phyloP scores from a whole-genome alignment of 495 filamentous ascomycete genomes.

The Rostrohypoxylon terebratum region DNA sequence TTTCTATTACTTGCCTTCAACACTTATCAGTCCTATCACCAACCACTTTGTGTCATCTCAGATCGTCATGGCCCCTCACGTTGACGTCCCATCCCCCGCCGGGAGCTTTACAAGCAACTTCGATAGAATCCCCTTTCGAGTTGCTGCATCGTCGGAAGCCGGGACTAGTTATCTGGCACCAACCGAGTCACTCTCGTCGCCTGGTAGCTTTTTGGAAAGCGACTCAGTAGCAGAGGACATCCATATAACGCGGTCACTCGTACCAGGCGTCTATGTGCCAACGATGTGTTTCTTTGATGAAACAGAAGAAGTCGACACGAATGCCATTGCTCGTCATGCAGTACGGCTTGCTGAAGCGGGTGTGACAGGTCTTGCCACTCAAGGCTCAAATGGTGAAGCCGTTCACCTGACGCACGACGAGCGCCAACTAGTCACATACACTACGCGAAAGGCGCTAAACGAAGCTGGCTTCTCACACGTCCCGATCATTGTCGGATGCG shows the following conservation, averaged over 20 bases:
- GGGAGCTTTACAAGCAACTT: slow-evolving; percentile 61
- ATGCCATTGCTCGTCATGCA: slow-evolving; percentile 77
- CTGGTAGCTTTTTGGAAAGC: slow-evolving; percentile 59
- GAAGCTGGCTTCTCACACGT: slow-evolving; percentile 76
- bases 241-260: slow-evolving; percentile 69
- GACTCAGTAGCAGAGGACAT: slow-evolving; percentile 55
- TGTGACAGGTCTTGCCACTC: slow-evolving; percentile 82
- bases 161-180: slow-evolving; percentile 45
- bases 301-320: slow-evolving; percentile 81
- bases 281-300: slow-evolving; percentile 89
- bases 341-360: slow-evolving; percentile 85
- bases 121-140: slow-evolving; percentile 56
- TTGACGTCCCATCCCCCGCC: slow-evolving; percentile 62
- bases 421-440: slow-evolving; percentile 76
- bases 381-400: slow-evolving; percentile 92
- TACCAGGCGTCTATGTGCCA: slow-evolving; percentile 85
- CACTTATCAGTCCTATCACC: background rate
- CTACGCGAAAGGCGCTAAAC: slow-evolving; percentile 81
- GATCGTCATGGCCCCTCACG: slow-evolving; percentile 61
- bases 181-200: slow-evolving; percentile 52
- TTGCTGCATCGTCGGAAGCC: slow-evolving; percentile 51
- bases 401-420: slow-evolving; percentile 82
- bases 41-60: background rate
- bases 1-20: background rate
- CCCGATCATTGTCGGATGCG: slow-evolving; percentile 89